Base-by-base conservation (phyloP, 352 stramenopile genomes). In the Globisporangium radiosum region DNA sequence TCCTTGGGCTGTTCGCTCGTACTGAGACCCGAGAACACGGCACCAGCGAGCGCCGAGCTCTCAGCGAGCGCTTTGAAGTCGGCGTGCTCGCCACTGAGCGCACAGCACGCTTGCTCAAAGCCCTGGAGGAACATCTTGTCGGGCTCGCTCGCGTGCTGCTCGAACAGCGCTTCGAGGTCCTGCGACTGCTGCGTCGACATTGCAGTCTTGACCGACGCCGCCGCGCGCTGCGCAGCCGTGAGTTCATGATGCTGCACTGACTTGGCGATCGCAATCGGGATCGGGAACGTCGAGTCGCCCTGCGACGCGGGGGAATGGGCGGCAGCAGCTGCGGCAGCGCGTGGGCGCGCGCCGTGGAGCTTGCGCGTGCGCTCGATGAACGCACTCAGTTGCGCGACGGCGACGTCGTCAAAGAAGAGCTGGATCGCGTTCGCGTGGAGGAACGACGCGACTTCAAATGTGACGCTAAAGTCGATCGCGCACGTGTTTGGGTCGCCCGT, bases 381-480 rank as follows among this genome's bases (percentile, higher is more conserved):
- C 11, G 84, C 84, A 60, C 90, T 93, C 13, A 93, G 69, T 52
- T 93, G 84, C 25, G 78, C 88, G 37, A 84, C 70, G 19, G 84
- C 79, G 36, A 93, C 81, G 57, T 93, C 84, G 64, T 93, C 84
- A 57, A 93, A 93, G 65, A 93, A 93, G 40, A 93, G 69, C 58
- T 90, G 72, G 44, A 93, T 90, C 15, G 84, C 81, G 56, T 90
- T 89, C 13, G 79, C 74, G 59, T 91, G 84, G 25, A 93, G 63
- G 60, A 90, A 90, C 50, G 79, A 90, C 54, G 79, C 75, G 47
- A 93, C 81, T 57, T 91, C 81, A 42, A 91, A 91, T 6, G 79
- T 89, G 52, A 93, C 84, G n/a, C 78, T 81, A 38, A 93, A 93
- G 42, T 89, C 60, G 11, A 93, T 65, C 56, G 87, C 68, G 43